Base-by-base conservation (phyloP, 345 rosid genomes). In the Cochlearia excelsa region DNA sequence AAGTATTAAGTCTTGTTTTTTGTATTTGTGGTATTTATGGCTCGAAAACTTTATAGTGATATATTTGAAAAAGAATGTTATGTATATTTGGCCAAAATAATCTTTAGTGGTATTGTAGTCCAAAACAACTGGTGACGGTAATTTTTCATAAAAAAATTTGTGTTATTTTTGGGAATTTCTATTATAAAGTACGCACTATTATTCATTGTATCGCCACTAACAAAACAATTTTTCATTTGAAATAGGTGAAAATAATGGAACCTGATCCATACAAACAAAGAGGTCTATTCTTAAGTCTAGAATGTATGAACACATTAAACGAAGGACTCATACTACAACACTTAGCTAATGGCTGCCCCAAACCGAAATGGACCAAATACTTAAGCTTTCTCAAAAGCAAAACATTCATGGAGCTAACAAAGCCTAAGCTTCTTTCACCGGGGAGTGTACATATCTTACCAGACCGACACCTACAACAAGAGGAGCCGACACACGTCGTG, bases 361-460 rank as follows among this genome's bases (percentile, higher is more conserved):
- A 85, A 72, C 88, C 94, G 26, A 84, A 84, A 75, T 87, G 94
- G 89, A 76, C 95, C 26, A 89, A 75, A 72, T 93, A 89, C 80
- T 70, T 89, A 66, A 89, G 99, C 80, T 89, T 93, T 76, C 69
- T 93, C 47, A 93, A 89, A 71, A 93, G 99, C 82, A 85, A 74
- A 80, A 89, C 92, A 61, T 93, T 93, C 76, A 82, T 83, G 6
- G 84, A 89, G 55, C 67, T 87, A 70, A 85, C 96, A 48, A 74
- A 64, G 74, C 99, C 99, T 38, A 89, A 85, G 65, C 61, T 71
- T 55, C 58, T 82, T 46, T 63, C 77, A 52, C 75, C 79, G 46
- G 68, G 44, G 50, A 72, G 50, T 46, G 44, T 55, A 57, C 69
- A 77, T 75, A 61, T 57, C 59, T 56, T 67, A 69, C 80, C 73